Conservation (phyloP, 2,329 filamentous ascomycete species). For the Diaporthe humulicola region DNA sequence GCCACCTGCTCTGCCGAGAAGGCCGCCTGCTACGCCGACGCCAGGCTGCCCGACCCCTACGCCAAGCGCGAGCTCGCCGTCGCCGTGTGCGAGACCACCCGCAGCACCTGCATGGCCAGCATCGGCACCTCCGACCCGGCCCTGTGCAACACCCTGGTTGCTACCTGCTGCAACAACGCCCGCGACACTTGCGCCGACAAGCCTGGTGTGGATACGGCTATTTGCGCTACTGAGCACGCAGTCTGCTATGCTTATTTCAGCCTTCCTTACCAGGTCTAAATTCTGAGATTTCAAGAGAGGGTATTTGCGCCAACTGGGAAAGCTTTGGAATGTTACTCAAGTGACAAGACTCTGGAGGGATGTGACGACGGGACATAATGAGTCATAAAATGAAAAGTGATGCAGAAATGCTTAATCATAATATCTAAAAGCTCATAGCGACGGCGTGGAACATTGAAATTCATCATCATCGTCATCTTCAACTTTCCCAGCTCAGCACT, state of each 20-base stretch:
- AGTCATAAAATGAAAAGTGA: not conserved
- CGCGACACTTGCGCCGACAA: not conserved
- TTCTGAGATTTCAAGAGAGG: no score
- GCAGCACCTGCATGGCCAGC: constrained; percentile 10
- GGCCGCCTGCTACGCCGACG: constrained; percentile 5
- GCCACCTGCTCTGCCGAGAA: constrained; percentile 3
- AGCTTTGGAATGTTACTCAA: not conserved
- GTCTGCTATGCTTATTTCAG: constrained; percentile 13
- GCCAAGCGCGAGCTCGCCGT: constrained; percentile 18
- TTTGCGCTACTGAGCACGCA: not conserved
- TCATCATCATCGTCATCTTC: no score
- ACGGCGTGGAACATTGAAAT: not conserved
- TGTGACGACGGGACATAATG: not conserved
- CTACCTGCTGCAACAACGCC: not conserved
- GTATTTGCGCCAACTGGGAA: not conserved
- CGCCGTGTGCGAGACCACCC: constrained; percentile 1
- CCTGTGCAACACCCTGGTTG: constrained; percentile 9
- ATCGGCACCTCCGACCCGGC: not conserved
- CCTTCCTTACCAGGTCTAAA: constrained; percentile 1
- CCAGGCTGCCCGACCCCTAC: not conserved
- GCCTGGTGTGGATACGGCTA: constrained; percentile 1
- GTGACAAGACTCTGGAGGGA: not conserved
- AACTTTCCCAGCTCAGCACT: no score
- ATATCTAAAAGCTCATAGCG: not conserved
- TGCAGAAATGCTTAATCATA: not conserved